These are phyloP conservation scores for Zymoseptoria ardabiliae DNA, from an alignment of 2,329 filamentous ascomycete species.

Conservation along the genomic window DNA sequence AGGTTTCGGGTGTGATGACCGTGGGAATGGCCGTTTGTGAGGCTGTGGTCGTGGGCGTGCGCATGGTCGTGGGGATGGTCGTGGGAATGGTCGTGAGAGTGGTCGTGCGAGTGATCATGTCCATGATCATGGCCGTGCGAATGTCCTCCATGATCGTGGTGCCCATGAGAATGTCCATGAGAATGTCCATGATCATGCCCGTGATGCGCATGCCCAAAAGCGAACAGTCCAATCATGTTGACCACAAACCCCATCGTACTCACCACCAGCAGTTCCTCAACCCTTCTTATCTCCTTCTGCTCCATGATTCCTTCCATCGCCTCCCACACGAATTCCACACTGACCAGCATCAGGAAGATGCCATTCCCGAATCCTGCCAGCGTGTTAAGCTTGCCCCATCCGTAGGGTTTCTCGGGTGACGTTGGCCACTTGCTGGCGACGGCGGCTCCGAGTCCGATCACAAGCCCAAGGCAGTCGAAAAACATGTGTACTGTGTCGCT, in stretches of 20 bases:
- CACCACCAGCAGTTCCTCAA: slow-evolving; percentile 81
- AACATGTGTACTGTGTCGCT: slow-evolving; percentile 99
- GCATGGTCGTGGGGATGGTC: slow-evolving; percentile 32
- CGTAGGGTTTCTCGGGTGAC: slow-evolving; percentile 82
- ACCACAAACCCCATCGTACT: slow-evolving; percentile 80
- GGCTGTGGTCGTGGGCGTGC: slow-evolving; percentile 19
- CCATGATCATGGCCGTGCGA: slow-evolving; percentile 30
- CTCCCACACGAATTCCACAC: slow-evolving; percentile 92
- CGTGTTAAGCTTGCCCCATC: slow-evolving; percentile 94
- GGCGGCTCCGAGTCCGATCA: slow-evolving; percentile 82
- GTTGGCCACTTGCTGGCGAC: slow-evolving; percentile 97
- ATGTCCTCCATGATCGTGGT: slow-evolving; percentile 19
- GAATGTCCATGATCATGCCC: slow-evolving; percentile 40
- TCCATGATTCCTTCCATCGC: slow-evolving; percentile 81
- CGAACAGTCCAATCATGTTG: slow-evolving; percentile 85
- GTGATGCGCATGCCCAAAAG: slow-evolving; percentile 58
- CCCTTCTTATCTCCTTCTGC: slow-evolving; percentile 72
- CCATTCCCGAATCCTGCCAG: slow-evolving; percentile 95
- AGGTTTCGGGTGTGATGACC: slow-evolving; percentile 26
- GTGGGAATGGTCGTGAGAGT: slow-evolving; percentile 26
- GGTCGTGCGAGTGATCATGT: slow-evolving; percentile 32
- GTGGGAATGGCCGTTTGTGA: slow-evolving; percentile 25
- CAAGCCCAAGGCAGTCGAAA: slow-evolving; percentile 89
- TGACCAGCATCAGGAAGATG: slow-evolving; percentile 90
- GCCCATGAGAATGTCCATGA: slow-evolving; percentile 49